Conservation (phyloP, 129 eudicot genomes). For the Logfia minima region DNA sequence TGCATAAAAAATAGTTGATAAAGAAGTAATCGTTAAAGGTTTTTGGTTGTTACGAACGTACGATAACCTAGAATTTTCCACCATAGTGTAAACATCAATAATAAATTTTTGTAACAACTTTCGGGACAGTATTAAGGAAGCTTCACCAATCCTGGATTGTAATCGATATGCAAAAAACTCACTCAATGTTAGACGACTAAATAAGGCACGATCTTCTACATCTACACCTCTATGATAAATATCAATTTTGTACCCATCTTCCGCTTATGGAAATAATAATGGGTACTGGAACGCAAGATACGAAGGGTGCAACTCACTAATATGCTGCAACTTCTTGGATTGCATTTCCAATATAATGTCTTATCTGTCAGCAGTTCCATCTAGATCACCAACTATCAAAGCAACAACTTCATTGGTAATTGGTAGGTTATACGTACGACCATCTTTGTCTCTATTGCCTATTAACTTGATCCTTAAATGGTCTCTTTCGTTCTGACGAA, state of each 20-base stretch:
- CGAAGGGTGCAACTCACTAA: neutral
- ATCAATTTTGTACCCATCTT: neutral
- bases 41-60: neutral
- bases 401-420: too few species aligned
- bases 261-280: neutral
- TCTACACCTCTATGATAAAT: too few species aligned
- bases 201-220: too few species aligned
- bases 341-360: neutral
- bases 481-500: neutral
- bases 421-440: neutral
- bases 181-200: too few species aligned
- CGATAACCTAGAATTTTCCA: neutral
- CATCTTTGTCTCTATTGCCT: neutral
- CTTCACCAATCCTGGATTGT: too few species aligned
- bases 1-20: neutral
- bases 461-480: neutral
- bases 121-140: neutral
- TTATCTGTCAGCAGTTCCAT: neutral
- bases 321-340: too few species aligned
- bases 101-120: neutral
- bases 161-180: too few species aligned
- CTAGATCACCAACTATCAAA: neutral
- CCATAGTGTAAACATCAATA: neutral
- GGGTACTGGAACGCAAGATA: neutral
- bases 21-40: neutral